A percentile compares a stretch with the other conserved stretches of the same genome.
Evolutionary conservation across 2,329 filamentous ascomycete genomes (phyloP).

Genomic region (Fusarium luffae): DNA sequence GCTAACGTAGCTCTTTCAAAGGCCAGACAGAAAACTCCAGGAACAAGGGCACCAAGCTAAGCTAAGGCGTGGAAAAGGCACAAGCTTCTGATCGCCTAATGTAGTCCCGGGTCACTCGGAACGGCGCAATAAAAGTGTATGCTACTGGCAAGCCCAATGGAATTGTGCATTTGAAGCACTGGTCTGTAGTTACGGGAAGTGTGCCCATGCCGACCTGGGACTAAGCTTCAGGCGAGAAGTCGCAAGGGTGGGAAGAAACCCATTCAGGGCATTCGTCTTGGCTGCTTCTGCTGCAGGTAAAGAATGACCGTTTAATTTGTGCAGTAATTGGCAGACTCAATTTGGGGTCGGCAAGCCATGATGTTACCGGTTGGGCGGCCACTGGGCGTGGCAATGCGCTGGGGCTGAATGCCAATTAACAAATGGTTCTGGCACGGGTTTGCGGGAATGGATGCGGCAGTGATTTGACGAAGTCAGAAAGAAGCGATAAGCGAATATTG

Average conservation of each 20-base stretch:
- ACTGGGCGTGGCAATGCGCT: constrained; percentile 34
- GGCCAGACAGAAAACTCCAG: constrained; percentile 20
- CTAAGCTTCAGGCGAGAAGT: constrained; percentile 12
- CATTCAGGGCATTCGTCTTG: constrained; percentile 10
- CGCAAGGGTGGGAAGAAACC: constrained; percentile 10
- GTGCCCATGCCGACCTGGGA: not conserved
- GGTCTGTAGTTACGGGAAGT: not conserved
- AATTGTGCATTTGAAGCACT: constrained; percentile 7
- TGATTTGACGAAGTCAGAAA: constrained; percentile 19
- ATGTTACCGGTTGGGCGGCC: constrained; percentile 22
- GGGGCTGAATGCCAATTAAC: constrained; percentile 39
- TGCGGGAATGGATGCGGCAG: constrained; percentile 37
- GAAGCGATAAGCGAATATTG: constrained; percentile 19
- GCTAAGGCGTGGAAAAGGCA: constrained; percentile 31
- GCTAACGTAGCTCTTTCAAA: constrained; percentile 12
- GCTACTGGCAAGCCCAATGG: constrained; percentile 10
- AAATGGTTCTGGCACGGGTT: constrained; percentile 36
- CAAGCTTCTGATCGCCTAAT: constrained; percentile 18
- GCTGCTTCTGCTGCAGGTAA: constrained; percentile 19
- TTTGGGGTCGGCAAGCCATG: constrained; percentile 1
- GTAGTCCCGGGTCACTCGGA: constrained; percentile 24
- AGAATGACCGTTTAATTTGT: constrained; percentile 7
- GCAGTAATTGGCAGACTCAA: constrained; percentile 7
- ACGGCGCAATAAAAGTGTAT: constrained; percentile 10
- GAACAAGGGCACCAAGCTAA: constrained; percentile 20